Percentiles rank a stretch among this genome's conserved stretches.
Conservation (phyloP, 805 yeast genomes). For the Cyberlindnera meyerae region DNA sequence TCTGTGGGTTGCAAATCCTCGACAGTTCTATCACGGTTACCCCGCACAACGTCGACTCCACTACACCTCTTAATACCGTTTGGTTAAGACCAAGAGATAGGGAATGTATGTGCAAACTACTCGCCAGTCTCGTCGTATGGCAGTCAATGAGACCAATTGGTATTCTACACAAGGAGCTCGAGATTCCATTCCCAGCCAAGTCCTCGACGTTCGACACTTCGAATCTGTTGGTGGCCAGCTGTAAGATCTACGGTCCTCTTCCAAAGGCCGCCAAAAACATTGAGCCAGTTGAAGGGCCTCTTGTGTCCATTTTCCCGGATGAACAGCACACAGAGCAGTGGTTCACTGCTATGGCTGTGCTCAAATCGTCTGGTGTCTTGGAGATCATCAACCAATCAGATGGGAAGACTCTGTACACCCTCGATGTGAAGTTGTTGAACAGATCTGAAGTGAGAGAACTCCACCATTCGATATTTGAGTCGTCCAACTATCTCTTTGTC, state of each 20-base stretch:
- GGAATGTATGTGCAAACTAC: conserved; percentile 34
- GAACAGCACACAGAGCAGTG: conserved; percentile 39
- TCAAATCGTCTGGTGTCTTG: conserved; percentile 58
- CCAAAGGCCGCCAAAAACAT: conserved; percentile 20
- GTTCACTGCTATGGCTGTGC: conserved; percentile 68
- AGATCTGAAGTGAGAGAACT: conserved; percentile 59
- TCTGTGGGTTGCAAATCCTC: conserved; percentile 7
- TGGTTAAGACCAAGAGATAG: conserved; percentile 22
- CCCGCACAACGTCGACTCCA: too few relatives aligned
- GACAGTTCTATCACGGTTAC: conserved; percentile 7
- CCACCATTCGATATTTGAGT: conserved; percentile 58
- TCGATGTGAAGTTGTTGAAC: conserved; percentile 48
- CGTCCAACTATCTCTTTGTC: conserved; percentile 52
- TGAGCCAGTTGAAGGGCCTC: conserved; percentile 15
- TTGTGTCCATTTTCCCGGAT: conserved; percentile 16
- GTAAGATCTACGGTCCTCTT: conserved; percentile 55
- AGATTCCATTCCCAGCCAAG: conserved; percentile 20
- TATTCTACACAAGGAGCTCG: conserved; percentile 39
- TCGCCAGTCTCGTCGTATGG: conserved; percentile 51
- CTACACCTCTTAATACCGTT: too few relatives aligned
- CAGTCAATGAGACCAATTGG: conserved; percentile 49
- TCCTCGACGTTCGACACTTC: conserved; percentile 28
- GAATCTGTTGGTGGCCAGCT: conserved; percentile 53
- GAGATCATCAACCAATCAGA: conserved; percentile 59
- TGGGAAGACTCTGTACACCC: conserved; percentile 54